Percentiles rank a stretch among this genome's conserved stretches.
phyloP scores from a whole-genome alignment of 2,329 filamentous ascomycete genomes.

The Pseudophaeomoniella oleicola region DNA sequence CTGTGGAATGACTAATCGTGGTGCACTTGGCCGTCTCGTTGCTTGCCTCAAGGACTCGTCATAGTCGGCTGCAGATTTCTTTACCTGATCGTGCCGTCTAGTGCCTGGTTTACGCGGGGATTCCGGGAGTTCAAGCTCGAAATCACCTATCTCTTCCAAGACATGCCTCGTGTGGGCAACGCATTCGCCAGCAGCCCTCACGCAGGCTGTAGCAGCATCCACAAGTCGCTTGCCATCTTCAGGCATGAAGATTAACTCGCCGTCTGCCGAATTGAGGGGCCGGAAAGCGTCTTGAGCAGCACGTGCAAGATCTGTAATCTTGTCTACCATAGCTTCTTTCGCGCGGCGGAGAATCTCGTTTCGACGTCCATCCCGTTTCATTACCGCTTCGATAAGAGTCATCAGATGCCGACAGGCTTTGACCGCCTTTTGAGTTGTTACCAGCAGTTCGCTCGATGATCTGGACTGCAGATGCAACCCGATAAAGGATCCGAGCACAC shows the following conservation, averaged over 20 bases:
- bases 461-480: constrained; percentile 88
- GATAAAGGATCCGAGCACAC: constrained; percentile 84
- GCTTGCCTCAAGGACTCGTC: neutral
- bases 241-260: constrained; percentile 65
- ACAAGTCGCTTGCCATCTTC: constrained; percentile 65
- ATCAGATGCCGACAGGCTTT: constrained; percentile 67
- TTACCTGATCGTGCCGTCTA: neutral
- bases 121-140: constrained; percentile 50
- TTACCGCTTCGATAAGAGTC: constrained; percentile 67
- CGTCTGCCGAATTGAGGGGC: constrained; percentile 50
- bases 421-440: constrained; percentile 71
- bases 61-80: neutral
- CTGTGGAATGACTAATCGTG: neutral
- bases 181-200: constrained; percentile 81
- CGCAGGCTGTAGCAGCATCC: constrained; percentile 69
- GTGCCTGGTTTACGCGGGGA: neutral
- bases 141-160: constrained; percentile 80
- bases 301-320: constrained; percentile 64
- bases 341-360: constrained; percentile 53
- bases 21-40: neutral
- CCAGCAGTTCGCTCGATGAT: constrained; percentile 66
- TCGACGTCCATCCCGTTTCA: constrained; percentile 57
- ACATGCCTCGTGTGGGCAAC: constrained; percentile 73
- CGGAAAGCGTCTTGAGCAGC: constrained; percentile 68
- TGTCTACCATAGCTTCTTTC: constrained; percentile 62